Evolutionary conservation across 139 green algal species (phyloP), one percentile per base, ranked within the genome.

Genomic region (Limnomonas spitsbergensis): DNA sequence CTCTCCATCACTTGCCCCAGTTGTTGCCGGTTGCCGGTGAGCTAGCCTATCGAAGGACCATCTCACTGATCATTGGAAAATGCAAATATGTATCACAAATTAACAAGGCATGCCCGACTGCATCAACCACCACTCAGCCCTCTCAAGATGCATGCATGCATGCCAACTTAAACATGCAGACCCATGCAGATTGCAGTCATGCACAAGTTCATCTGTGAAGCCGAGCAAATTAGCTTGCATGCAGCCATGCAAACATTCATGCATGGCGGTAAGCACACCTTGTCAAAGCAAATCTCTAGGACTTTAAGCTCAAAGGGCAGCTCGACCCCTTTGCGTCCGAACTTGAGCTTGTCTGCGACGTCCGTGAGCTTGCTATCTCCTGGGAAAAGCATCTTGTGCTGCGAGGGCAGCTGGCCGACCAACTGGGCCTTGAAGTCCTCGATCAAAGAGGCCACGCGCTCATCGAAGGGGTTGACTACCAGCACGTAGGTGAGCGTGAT

Each of bases 401-500:
- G 20, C 56, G 4, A 6, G 14, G 31, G 6, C 7, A 31, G 3
- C 26, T 52, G 53, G 37, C 54, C 53, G 7, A 53, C 40, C 29
- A 84, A 38, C 76, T 87, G 81, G 27, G 72, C 66, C 56, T 88
- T 86, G 29, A 88, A 81, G 67, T 88, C 81, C 1, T 69, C 67
- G 35, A 88, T 79, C 40, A 86, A 68, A 1, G 75, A 29, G 32
- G 39, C 54, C 14, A 78, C 79, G 34, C 78, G 66, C 39, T 84
- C 81, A 31, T 86, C 81, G 61, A 84, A 78, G 0, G 83, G 85
- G 67, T 88, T 85, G 24, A 89, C 74, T 24, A 92, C 82, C 52
- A 91, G 73, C 56, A 80, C 75, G 40, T 38, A 66, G 29, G 4
- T 66, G 2, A 37, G 26, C 7, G 56, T 73, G 24, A 72, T 53